A percentile compares a stretch with the other conserved stretches of the same genome.
Evolutionary conservation across 768 basidiomycete genomes (phyloP).

Genomic region (Daedaleopsis nitida): DNA sequence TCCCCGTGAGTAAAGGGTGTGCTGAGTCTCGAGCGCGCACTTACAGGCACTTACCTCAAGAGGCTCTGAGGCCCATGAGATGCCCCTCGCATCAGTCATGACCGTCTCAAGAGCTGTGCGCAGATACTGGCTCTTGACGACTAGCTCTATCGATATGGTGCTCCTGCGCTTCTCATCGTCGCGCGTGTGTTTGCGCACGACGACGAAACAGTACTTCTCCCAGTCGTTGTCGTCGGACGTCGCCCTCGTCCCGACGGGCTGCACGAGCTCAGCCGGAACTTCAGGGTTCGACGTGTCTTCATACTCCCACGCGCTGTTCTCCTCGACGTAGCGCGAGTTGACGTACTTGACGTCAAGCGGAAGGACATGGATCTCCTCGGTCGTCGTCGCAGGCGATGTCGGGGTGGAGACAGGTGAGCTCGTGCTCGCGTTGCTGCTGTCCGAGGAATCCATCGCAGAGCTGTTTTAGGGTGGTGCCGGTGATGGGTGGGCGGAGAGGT

Average conservation of each 20-base stretch:
- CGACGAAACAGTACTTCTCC: conserved; percentile 59
- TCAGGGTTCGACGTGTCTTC: conserved; percentile 55
- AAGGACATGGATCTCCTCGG: conserved; percentile 36
- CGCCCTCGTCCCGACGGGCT: not conserved
- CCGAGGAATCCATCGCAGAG: not conserved
- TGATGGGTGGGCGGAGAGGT: too few species aligned
- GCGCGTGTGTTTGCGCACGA: conserved; percentile 56
- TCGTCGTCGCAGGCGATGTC: not conserved
- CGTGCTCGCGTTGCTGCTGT: not conserved
- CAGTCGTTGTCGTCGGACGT: conserved; percentile 40
- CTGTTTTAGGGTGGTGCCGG: too few species aligned
- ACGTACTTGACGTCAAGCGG: conserved; percentile 61
- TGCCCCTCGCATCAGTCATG: conserved; percentile 53
- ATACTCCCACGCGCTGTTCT: conserved; percentile 61
- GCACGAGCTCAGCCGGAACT: conserved; percentile 30
- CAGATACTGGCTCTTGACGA: conserved; percentile 61
- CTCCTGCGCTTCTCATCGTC: conserved; percentile 22
- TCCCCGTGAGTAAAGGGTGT: not conserved
- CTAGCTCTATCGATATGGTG: conserved; percentile 42
- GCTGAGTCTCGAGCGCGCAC: too few species aligned
- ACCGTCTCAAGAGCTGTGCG: conserved; percentile 59
- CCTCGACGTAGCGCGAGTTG: conserved; percentile 58
- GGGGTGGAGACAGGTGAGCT: not conserved
- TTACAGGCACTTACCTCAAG: conserved; percentile 44
- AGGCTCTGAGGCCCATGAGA: conserved; percentile 61